Conservation (phyloP, 129 eudicot genomes). For the Tanacetum coccineum region DNA sequence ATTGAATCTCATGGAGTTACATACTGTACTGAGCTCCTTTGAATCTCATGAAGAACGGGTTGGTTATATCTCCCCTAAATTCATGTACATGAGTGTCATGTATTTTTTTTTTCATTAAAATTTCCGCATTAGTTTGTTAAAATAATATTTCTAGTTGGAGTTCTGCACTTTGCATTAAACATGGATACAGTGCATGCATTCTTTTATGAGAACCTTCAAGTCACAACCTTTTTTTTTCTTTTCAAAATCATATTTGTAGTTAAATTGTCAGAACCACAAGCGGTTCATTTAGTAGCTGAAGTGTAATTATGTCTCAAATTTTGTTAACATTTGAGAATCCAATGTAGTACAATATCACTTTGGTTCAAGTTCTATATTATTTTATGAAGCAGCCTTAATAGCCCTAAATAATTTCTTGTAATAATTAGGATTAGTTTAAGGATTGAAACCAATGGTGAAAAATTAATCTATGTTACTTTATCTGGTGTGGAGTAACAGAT, state of each 20-base stretch:
- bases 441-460: conserved; percentile 2
- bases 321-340: conserved; percentile 9
- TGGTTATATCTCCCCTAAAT: conserved; percentile 14
- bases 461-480: conserved; percentile 5
- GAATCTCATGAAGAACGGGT: conserved; percentile 67
- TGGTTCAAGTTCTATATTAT: not conserved
- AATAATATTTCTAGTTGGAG: conserved; percentile 3
- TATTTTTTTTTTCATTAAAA: conserved; percentile 19
- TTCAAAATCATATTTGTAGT: not conserved
- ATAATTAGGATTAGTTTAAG: conserved; percentile 9
- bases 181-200: not conserved
- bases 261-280: not conserved
- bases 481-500: conserved; percentile 19
- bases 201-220: not conserved
- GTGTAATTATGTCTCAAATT: not conserved
- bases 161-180: conserved; percentile 2
- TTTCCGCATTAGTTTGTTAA: not conserved
- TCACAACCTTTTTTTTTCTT: not conserved
- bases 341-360: conserved; percentile 2
- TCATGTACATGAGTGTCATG: conserved; percentile 8
- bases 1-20: conserved; percentile 48
- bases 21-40: conserved; percentile 36
- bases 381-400: not conserved
- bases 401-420: not conserved
- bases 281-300: not conserved